These are phyloP conservation scores for Neofusicoccum sp. DNA, from an alignment of 2,329 filamentous ascomycete genomes.

Conservation along the genomic window DNA sequence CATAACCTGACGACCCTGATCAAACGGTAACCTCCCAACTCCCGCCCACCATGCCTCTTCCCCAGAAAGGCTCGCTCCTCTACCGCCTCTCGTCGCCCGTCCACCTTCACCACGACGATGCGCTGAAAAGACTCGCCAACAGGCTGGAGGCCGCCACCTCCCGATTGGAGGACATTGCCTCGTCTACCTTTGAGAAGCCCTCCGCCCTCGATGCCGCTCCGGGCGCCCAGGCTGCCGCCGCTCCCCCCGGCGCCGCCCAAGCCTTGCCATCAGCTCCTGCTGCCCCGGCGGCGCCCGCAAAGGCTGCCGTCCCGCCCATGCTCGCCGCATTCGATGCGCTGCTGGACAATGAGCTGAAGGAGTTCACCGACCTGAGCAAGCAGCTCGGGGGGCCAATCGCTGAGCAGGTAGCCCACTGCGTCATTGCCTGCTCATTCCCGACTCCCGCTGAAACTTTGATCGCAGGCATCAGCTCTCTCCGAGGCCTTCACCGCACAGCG, in stretches of 20 bases:
- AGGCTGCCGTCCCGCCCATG: constrained; percentile 51
- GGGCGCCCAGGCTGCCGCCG: constrained; percentile 36
- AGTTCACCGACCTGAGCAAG: constrained; percentile 77
- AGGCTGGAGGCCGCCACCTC: constrained; percentile 98
- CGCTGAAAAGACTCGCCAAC: constrained; percentile 53
- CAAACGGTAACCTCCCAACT: constrained; percentile 74
- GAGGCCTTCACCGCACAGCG: constrained; percentile 81
- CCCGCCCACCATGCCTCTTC: constrained; percentile 24
- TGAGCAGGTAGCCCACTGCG: constrained; percentile 66
- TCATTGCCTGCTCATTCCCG: not conserved
- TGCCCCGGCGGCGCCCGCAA: constrained; percentile 31
- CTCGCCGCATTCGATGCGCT: constrained; percentile 87
- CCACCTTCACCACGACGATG: constrained; percentile 34
- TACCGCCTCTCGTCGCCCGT: constrained; percentile 25
- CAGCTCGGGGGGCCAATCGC: constrained; percentile 76
- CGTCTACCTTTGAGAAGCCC: constrained; percentile 64
- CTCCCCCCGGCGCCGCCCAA: constrained; percentile 27
- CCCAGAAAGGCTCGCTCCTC: constrained; percentile 24
- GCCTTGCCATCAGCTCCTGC: constrained; percentile 24
- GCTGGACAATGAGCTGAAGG: constrained; percentile 71
- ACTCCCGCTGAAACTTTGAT: constrained; percentile 6
- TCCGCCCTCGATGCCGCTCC: constrained; percentile 45
- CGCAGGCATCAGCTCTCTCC: constrained; percentile 58
- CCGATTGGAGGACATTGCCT: constrained; percentile 92
- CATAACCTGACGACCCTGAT: constrained; percentile 96